Conservation (phyloP, 371 early-diverging fungal genomes). For the Syncephalastrum racemosum region DNA sequence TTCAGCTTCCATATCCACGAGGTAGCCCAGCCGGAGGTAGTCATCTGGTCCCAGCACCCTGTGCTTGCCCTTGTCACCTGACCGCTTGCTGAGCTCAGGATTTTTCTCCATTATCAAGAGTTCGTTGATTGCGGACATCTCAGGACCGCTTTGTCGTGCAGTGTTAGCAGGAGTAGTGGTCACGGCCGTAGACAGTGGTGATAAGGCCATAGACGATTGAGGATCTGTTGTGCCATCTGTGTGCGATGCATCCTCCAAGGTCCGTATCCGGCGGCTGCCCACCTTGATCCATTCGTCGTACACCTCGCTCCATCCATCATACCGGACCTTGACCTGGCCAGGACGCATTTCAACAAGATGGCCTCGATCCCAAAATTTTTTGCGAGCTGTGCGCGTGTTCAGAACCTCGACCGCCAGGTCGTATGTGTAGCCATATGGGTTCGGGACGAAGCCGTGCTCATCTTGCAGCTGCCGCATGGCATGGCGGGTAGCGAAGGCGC, state of each 20-base stretch:
- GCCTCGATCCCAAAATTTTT: constrained; percentile 48
- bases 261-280: constrained; percentile 54
- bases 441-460: constrained; percentile 45
- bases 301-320: constrained; percentile 57
- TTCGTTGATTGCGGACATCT: background rate
- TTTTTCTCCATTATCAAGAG: constrained; percentile 28
- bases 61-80: constrained; percentile 28
- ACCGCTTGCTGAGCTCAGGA: constrained; percentile 44
- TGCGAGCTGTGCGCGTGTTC: constrained; percentile 34
- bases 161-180: background rate
- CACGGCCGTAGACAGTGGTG: background rate
- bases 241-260: constrained; percentile 3
- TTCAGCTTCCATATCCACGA: constrained; percentile 19
- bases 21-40: constrained; percentile 31
- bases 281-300: constrained; percentile 68
- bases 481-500: constrained; percentile 48
- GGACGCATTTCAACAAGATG: constrained; percentile 43
- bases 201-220: background rate
- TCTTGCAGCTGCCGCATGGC: constrained; percentile 45
- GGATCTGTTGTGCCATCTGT: background rate
- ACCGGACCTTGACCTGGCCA: constrained; percentile 53
- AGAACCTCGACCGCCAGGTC: constrained; percentile 36
- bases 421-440: constrained; percentile 41
- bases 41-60: constrained; percentile 37
- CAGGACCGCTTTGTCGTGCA: background rate